Evolutionary conservation across 2,329 filamentous ascomycete species (phyloP).

Genomic region (Penicillium verrucosum): DNA sequence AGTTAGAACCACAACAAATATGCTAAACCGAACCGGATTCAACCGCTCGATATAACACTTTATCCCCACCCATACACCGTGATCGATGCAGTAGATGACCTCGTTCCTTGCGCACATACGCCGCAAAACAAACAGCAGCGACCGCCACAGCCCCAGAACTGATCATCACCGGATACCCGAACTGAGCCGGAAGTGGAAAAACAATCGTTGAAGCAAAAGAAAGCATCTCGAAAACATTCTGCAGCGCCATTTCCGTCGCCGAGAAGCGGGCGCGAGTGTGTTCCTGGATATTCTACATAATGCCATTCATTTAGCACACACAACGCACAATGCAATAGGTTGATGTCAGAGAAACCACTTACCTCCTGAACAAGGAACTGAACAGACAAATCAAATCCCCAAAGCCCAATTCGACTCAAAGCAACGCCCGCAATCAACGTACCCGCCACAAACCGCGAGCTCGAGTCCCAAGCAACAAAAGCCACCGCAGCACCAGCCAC

Average conservation of each 20-base stretch:
- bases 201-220: constrained; percentile 65
- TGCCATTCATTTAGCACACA: neutral
- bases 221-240: constrained; percentile 67
- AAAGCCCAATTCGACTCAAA: constrained; percentile 58
- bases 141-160: constrained; percentile 45
- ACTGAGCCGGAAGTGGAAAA: constrained; percentile 61
- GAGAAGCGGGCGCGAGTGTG: constrained; percentile 66
- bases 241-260: constrained; percentile 62
- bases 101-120: constrained; percentile 55
- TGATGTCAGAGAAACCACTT: neutral
- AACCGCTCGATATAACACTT: constrained; percentile 5
- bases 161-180: constrained; percentile 60
- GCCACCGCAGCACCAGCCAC: constrained; percentile 48
- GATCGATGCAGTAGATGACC: constrained; percentile 58
- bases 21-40: neutral
- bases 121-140: constrained; percentile 47
- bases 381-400: constrained; percentile 60
- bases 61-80: constrained; percentile 20
- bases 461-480: constrained; percentile 15
- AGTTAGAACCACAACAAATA: neutral
- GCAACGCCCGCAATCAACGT: constrained; percentile 52
- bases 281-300: constrained; percentile 51
- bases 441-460: constrained; percentile 41
- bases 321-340: neutral
- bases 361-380: constrained; percentile 63